Percentiles rank a stretch among this genome's conserved stretches.
Conservation (phyloP, 148 eudicot genomes). For the Hydrangea macrophylla region DNA sequence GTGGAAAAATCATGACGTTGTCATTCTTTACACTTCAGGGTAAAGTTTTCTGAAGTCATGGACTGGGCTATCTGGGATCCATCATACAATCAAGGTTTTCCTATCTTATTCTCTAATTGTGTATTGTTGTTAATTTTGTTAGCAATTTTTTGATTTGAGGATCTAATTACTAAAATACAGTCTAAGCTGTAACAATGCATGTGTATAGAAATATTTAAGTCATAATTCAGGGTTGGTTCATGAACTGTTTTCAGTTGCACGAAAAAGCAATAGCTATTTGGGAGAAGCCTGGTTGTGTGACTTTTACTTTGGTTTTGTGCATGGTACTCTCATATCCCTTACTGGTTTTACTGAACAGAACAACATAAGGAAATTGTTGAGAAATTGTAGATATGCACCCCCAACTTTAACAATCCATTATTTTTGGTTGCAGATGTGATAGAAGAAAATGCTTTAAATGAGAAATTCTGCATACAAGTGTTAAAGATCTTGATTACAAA, state of each 20-base stretch:
- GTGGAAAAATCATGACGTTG: conserved; percentile 7
- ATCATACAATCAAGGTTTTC: conserved; percentile 30
- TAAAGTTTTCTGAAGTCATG: conserved; percentile 34
- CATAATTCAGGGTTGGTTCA: not conserved
- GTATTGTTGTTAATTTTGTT: conserved; percentile 1
- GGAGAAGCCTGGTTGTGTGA: conserved; percentile 33
- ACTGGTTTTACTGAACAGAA: too few relatives aligned
- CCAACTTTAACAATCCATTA: not conserved
- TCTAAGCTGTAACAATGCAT: too few relatives aligned
- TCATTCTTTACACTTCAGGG: conserved; percentile 19
- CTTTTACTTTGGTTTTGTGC: conserved; percentile 35
- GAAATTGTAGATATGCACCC: too few relatives aligned
- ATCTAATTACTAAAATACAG: conserved; percentile 1
- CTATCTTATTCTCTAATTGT: not conserved
- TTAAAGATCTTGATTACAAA: conserved; percentile 38
- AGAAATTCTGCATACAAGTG: conserved; percentile 49
- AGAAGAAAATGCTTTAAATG: conserved; percentile 53
- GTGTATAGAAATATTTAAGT: not conserved
- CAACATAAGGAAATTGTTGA: too few relatives aligned
- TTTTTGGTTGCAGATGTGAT: conserved; percentile 36
- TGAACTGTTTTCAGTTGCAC: conserved; percentile 17
- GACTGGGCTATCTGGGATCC: conserved; percentile 48
- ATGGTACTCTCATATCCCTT: conserved; percentile 26
- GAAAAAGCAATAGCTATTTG: conserved; percentile 15
- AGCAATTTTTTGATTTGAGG: not conserved